Percentiles rank a stretch among this genome's conserved stretches.
phyloP scores from a whole-genome alignment of 352 stramenopile species.

The Saprolegnia diclina region DNA sequence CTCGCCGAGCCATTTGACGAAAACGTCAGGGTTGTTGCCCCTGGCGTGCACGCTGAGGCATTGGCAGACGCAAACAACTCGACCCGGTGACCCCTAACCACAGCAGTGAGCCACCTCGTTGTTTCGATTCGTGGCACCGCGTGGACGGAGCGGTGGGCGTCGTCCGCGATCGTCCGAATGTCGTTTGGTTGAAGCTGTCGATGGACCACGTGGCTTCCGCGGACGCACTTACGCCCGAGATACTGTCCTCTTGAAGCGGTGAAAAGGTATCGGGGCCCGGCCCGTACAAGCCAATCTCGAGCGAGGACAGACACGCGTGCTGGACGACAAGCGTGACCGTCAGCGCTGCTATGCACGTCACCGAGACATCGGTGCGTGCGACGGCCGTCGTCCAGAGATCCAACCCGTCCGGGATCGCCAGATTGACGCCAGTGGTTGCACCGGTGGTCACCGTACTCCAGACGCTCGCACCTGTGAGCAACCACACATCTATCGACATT shows the following conservation, averaged over 20 bases:
- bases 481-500: constrained; percentile 38
- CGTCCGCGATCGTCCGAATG: constrained; percentile 30
- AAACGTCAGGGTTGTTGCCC: constrained; percentile 36
- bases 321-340: constrained; percentile 47
- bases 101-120: constrained; percentile 31
- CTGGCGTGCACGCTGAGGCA: constrained; percentile 32
- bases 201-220: constrained; percentile 44
- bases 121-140: constrained; percentile 26
- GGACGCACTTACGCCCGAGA: constrained; percentile 39
- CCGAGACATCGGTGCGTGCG: constrained; percentile 29
- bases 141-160: constrained; percentile 37
- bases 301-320: constrained; percentile 46
- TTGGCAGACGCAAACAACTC: constrained; percentile 42
- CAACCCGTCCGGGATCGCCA: constrained; percentile 44
- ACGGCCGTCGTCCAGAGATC: constrained; percentile 48
- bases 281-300: constrained; percentile 52
- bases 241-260: constrained; percentile 38
- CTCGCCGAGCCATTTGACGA: constrained; percentile 23
- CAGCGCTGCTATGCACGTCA: constrained; percentile 47
- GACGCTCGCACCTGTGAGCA: constrained; percentile 39
- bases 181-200: constrained; percentile 31
- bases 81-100: constrained; percentile 24
- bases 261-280: constrained; percentile 53
- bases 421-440: constrained; percentile 36
- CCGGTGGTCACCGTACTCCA: constrained; percentile 35